phyloP scores from a whole-genome alignment of 1,284 basidiomycete genomes.

The Fomitopsis betulina region DNA sequence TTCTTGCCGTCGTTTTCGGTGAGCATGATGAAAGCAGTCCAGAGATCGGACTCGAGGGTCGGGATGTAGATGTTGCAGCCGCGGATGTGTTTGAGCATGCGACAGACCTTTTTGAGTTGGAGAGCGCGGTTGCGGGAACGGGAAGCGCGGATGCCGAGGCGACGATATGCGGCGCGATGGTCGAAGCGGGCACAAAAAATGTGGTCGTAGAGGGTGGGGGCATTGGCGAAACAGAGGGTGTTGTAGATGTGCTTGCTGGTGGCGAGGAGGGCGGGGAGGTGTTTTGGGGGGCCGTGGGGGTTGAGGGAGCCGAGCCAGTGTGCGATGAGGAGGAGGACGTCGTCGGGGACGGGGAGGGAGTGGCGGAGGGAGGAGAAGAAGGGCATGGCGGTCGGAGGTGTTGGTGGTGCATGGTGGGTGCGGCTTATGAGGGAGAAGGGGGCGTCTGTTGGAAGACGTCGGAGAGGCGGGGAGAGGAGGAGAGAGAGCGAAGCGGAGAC shows the following conservation, averaged over 20 bases:
- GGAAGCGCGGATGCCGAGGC: slow-evolving; percentile 38
- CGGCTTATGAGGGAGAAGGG: slow-evolving; percentile 11
- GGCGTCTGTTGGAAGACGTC: not conserved
- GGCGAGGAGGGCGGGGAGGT: slow-evolving; percentile 45
- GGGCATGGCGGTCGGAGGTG: slow-evolving; percentile 13
- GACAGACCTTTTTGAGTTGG: slow-evolving; percentile 45
- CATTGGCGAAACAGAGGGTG: slow-evolving; percentile 39
- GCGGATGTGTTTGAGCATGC: slow-evolving; percentile 39
- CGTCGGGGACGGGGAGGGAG: slow-evolving; percentile 47
- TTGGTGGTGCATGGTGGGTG: not conserved
- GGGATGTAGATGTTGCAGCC: slow-evolving; percentile 30
- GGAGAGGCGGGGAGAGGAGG: not conserved
- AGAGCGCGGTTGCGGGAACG: slow-evolving; percentile 38
- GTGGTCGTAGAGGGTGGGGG: slow-evolving; percentile 52
- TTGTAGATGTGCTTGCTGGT: slow-evolving; percentile 41
- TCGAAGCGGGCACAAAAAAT: slow-evolving; percentile 67
- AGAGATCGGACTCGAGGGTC: slow-evolving; percentile 41
- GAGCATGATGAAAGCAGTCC: slow-evolving; percentile 59
- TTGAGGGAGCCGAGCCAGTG: slow-evolving; percentile 39
- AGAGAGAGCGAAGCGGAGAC: slow-evolving; percentile 3
- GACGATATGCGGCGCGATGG: slow-evolving; percentile 44
- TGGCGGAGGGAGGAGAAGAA: slow-evolving; percentile 14
- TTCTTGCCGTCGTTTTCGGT: slow-evolving; percentile 79
- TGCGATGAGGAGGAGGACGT: slow-evolving; percentile 56
- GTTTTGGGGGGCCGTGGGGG: slow-evolving; percentile 36